Evolutionary conservation across 495 filamentous ascomycete genomes (phyloP), one percentile per base, ranked within the genome.

Genomic region (Evansstolkia leycettana): DNA sequence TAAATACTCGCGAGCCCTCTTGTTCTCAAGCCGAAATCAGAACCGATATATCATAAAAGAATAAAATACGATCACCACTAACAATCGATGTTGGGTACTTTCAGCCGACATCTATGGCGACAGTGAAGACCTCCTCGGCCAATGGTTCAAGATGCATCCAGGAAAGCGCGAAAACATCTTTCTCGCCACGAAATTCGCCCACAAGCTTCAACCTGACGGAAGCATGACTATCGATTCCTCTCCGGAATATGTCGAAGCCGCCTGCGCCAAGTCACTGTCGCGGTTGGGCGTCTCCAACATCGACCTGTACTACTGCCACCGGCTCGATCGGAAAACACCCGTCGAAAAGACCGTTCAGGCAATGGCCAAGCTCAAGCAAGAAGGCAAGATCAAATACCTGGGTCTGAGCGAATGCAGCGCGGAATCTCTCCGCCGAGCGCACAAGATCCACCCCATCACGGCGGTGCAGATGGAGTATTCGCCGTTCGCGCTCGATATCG

Each of bases 381-480:
- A 44, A 6, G 76, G 76, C 15, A 81, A 79, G 45, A 69, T 81
- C 49, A 63, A 63, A 28, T 55, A 76, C 40, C 42, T 82, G 11
- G 75, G 75, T 1, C 51, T 82, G 14, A 70, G 62, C 33, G 78
- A 82, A 44, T 65, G 69, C 36, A 68, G 62, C 30, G 59, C 74
- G 0, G 54, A 64, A 3, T 73, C 77, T 0, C 58, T 83, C 11
- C 70, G 75, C 0, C 70, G 79, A 12, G 80, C 80, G 0, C 47
- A 64, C 45, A 70, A 67, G 28, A 51, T 82, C 1, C 64, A 73
- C 25, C 78, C 66, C 2, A 69, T 85, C 15, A 46, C 66, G n/a
- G 69, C 67, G 11, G 69, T 77, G n/a, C 72, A 86, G 52, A 54
- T 81, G 9, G 78, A 83, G 46, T 81, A 78, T 50, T 69, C 57